Base-by-base conservation (phyloP, 148 eudicot species). In the Tetragonia tetragonoides region DNA sequence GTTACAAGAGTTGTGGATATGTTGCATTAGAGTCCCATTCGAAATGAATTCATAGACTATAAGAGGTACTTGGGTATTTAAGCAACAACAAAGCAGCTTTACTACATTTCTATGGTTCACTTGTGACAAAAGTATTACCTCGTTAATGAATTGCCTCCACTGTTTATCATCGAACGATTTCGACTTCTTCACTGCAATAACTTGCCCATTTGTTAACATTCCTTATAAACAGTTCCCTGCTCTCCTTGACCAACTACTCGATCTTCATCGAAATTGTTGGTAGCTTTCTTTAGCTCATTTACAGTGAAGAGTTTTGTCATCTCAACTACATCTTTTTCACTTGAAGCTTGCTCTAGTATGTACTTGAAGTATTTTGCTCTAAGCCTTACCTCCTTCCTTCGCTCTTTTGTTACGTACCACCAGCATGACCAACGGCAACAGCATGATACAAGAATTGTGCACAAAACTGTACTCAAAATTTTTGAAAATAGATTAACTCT, bases 121-220 rank as follows among this genome's bases (percentile, higher is more conserved):
- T 34, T 71, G 60, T 12, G 74, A 71, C 59, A 71, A 71, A 3
- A 71, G 61, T 28, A 71, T 49, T 0, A 71, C 57, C 42, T 71
- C 74, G 51, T 51, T 71, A n/a, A 71, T 71, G 18, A 71, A 71
- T 24, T 51, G 61, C 21, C 15, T 51, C 74, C 74, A 71, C 16
- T 71, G 59, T 2, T 7, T 51, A 2, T 51, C 61, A 2, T 71
- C 41, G 3, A 71, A 8, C 4, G 42, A 3, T 51, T 11, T 71
- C 5, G 74, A 46, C 59, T 34, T 71, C 16, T 71, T 71, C 3
- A 71, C 60, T 10, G 74, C 74, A 12, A 51, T 17, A 51, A 71
- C 72, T 68, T 68, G 51, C 42, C 72, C 72, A 42, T 68, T n/a
- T 42, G 23, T 68, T 17, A 41, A 44, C 53, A 41, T 68, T 40